Base-by-base conservation (phyloP, 139 green algal species). In the Edaphochlamys debaryana region DNA sequence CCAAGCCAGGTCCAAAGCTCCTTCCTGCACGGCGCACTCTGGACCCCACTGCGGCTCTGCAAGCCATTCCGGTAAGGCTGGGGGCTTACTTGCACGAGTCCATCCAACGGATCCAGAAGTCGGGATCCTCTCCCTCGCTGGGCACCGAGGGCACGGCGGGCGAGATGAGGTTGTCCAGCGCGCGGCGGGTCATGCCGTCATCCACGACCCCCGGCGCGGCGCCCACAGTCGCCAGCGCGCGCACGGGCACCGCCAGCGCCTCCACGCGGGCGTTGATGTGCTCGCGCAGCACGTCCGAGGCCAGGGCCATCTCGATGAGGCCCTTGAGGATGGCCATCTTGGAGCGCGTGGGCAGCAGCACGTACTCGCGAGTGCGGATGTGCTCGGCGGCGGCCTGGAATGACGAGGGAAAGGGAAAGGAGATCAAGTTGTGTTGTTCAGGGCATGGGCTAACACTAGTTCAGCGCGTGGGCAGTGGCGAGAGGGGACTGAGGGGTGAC, bases 271-370 rank as follows among this genome's bases (percentile, higher is more conserved):
- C 66, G 27, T 75, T 82, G 19, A 95, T 76, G 67, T 95, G 83
- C 4, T 91, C 87, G 0, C 92, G 85, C 19, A 96, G 68, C 4
- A 86, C 67, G 37, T 97, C 93, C 1, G 81, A 89, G 5, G 75
- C 71, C n/a, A 97, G 83, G 19, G 89, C 93, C 36, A 95, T 67
- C 23, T 91, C 80, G 25, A 91, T 41, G 42, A 98, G 90, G 32
- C 70, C 87, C 2, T 64, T 69, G 79, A 98, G 90, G 60, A 97
- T 84, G 27, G 85, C 67, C 37, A 98, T 67, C 48, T 94, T 92
- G 74, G 91, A 75, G 15, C 69, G 45, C 0, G 89, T 30, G 2
- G 40, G 36, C 50, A 98, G 82, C 42, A 93, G 85, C 7, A 87
- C 36, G 76, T 94, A 97, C 81, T 97, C 94, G 32, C 85, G 64